phyloP scores from a whole-genome alignment of 352 stramenopile genomes.

The Pythium coloratum region DNA sequence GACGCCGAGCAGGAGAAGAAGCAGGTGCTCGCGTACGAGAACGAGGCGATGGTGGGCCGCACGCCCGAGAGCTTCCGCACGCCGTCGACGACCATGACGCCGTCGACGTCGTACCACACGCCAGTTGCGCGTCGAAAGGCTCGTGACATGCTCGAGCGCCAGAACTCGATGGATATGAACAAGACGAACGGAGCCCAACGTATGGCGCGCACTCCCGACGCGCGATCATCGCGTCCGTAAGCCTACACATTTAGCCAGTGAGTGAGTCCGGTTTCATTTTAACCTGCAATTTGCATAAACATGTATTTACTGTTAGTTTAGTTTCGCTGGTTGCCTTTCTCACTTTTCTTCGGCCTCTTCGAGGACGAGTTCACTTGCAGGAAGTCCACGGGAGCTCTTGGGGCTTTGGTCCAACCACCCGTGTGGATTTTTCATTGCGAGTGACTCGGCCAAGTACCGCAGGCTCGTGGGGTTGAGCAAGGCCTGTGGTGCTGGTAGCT shows the following conservation, averaged over 20 bases:
- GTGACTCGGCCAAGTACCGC: conserved; percentile 51
- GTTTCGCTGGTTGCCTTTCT: not conserved
- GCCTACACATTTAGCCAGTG: not conserved
- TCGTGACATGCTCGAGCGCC: conserved; percentile 23
- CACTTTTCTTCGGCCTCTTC: conserved; percentile 26
- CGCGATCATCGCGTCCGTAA: conserved; percentile 21
- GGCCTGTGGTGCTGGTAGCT: conserved; percentile 30
- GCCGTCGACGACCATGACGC: conserved; percentile 33
- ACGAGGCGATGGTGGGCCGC: conserved; percentile 38
- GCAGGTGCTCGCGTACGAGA: conserved; percentile 47
- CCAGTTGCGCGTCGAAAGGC: conserved; percentile 35
- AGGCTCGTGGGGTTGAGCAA: conserved; percentile 62
- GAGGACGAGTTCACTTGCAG: conserved; percentile 11
- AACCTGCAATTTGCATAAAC: too few species aligned
- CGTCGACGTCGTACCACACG: conserved; percentile 39
- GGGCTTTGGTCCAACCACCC: conserved; percentile 12
- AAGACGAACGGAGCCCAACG: conserved; percentile 2
- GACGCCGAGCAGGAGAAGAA: conserved; percentile 35
- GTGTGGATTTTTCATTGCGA: conserved; percentile 44
- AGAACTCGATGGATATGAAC: conserved; percentile 14
- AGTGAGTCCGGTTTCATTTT: too few species aligned
- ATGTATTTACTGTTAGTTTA: not conserved
- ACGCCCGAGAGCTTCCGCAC: conserved; percentile 44
- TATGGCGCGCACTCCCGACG: conserved; percentile 27
- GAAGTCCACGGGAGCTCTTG: conserved; percentile 2